Evolutionary conservation across 2,329 filamentous ascomycete genomes (phyloP).

Genomic region (Neonectria neomacrospora): DNA sequence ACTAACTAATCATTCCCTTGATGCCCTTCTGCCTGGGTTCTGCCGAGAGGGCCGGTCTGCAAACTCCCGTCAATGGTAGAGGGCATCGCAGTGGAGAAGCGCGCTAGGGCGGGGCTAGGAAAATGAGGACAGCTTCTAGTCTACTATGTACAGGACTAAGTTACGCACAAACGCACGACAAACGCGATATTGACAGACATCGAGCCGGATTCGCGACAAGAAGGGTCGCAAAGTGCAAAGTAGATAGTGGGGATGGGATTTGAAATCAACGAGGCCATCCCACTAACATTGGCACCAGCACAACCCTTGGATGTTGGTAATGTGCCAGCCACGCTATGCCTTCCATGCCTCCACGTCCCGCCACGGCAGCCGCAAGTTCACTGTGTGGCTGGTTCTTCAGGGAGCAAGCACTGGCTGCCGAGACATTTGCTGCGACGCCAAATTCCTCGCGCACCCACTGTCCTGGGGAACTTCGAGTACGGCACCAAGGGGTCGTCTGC

Average conservation of each 20-base stretch:
- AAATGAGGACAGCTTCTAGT: not conserved
- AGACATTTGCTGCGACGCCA: not conserved
- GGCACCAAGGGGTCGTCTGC: slow-evolving; percentile 34
- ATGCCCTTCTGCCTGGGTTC: slow-evolving; percentile 1
- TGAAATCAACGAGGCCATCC: not conserved
- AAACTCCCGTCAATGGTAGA: not conserved
- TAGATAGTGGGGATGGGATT: not conserved
- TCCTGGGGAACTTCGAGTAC: not conserved
- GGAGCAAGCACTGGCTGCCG: too few species aligned
- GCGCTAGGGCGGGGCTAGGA: slow-evolving; percentile 8
- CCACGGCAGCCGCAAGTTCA: slow-evolving; percentile 11
- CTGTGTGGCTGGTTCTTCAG: slow-evolving; percentile 3
- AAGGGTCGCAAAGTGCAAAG: not conserved
- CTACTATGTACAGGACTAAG: not conserved
- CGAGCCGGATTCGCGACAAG: not conserved
- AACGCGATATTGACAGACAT: not conserved
- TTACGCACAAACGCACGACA: slow-evolving; percentile 11
- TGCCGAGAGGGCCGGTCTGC: slow-evolving; percentile 15
- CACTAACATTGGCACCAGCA: not conserved
- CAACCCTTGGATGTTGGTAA: slow-evolving; percentile 1
- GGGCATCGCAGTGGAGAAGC: slow-evolving; percentile 18
- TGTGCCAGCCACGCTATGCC: slow-evolving; percentile 8
- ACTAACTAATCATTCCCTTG: not conserved
- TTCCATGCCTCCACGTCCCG: slow-evolving; percentile 5
- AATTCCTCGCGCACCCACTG: slow-evolving; percentile 10